These are phyloP conservation scores for Gloeostereum incarnatum DNA, from an alignment of 768 basidiomycete genomes.

Conservation along the genomic window DNA sequence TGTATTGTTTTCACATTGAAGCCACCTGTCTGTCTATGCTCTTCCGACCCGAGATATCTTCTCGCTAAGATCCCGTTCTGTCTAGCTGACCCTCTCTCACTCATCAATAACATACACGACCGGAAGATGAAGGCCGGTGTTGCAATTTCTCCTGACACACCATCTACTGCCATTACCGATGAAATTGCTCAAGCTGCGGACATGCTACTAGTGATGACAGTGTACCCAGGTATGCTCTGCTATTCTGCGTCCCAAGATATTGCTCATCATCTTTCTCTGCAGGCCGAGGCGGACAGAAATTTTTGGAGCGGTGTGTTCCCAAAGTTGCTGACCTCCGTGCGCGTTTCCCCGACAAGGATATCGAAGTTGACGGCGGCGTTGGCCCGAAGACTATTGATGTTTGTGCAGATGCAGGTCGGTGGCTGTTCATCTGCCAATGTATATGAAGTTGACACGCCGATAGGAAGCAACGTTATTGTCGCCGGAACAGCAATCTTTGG, in stretches of 20 bases:
- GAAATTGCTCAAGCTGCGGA: slow-evolving; percentile 77
- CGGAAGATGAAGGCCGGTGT: slow-evolving; percentile 90
- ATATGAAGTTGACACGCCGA: not conserved
- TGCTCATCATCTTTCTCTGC: slow-evolving; percentile 3
- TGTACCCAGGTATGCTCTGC: slow-evolving; percentile 67
- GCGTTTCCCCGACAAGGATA: slow-evolving; percentile 90
- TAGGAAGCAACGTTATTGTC: slow-evolving; percentile 97
- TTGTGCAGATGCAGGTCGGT: slow-evolving; percentile 82
- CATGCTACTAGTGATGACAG: slow-evolving; percentile 98
- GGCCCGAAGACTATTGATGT: slow-evolving; percentile 79
- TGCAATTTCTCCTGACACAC: slow-evolving; percentile 94
- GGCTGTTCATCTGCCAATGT: slow-evolving; percentile 1
- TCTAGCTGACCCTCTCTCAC: slow-evolving; percentile 56
- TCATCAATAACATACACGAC: slow-evolving; percentile 76
- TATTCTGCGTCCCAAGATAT: not conserved
- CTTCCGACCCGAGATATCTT: not conserved
- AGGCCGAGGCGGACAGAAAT: slow-evolving; percentile 96
- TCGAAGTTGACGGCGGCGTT: slow-evolving; percentile 98
- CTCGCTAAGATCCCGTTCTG: not conserved
- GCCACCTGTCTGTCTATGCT: slow-evolving; percentile 58
- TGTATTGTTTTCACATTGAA: slow-evolving; percentile 97
- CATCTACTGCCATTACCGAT: slow-evolving; percentile 80
- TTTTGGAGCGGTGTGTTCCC: slow-evolving; percentile 84
- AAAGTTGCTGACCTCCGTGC: slow-evolving; percentile 87
- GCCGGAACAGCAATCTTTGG: slow-evolving; percentile 95